Percentiles rank a stretch among this genome's conserved stretches.
These are phyloP conservation scores for Dactylonectria macrodidyma DNA, from an alignment of 2,329 filamentous ascomycete species.

Conservation along the genomic window DNA sequence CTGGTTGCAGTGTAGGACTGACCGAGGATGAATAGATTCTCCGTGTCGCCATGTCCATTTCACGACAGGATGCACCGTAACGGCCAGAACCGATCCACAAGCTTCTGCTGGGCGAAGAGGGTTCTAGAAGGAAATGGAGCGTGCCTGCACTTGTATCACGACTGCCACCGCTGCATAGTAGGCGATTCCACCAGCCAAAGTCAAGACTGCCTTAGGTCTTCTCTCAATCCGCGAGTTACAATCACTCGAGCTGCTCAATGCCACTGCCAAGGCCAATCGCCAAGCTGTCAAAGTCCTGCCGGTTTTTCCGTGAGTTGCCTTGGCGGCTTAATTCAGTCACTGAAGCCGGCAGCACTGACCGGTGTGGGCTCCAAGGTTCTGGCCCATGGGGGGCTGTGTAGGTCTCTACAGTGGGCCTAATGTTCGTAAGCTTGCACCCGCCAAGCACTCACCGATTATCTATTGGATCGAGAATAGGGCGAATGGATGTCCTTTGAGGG, in stretches of 20 bases:
- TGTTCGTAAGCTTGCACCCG: background rate
- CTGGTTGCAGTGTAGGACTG: background rate
- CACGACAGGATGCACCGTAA: background rate
- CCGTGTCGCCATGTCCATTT: background rate
- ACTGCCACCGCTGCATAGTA: background rate
- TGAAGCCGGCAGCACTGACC: slow-evolving; percentile 1
- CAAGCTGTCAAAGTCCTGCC: slow-evolving; percentile 11
- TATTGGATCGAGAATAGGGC: background rate
- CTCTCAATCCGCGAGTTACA: background rate
- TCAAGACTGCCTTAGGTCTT: background rate
- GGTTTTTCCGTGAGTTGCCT: slow-evolving; percentile 22
- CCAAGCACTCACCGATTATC: background rate
- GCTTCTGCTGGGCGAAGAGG: background rate
- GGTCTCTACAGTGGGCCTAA: slow-evolving; percentile 8
- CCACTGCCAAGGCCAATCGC: background rate
- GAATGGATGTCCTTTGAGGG: background rate
- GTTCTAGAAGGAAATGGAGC: background rate
- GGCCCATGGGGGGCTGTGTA: slow-evolving; percentile 15
- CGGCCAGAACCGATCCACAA: background rate
- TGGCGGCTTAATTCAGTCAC: slow-evolving; percentile 18
- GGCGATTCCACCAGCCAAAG: background rate
- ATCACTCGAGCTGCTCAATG: background rate
- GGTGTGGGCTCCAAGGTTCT: slow-evolving; percentile 9
- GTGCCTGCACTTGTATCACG: background rate
- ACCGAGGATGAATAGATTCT: background rate